Percentiles rank a stretch among this genome's conserved stretches.
Conservation (phyloP, 805 yeast species). For the Zygotorulaspora sp. region DNA sequence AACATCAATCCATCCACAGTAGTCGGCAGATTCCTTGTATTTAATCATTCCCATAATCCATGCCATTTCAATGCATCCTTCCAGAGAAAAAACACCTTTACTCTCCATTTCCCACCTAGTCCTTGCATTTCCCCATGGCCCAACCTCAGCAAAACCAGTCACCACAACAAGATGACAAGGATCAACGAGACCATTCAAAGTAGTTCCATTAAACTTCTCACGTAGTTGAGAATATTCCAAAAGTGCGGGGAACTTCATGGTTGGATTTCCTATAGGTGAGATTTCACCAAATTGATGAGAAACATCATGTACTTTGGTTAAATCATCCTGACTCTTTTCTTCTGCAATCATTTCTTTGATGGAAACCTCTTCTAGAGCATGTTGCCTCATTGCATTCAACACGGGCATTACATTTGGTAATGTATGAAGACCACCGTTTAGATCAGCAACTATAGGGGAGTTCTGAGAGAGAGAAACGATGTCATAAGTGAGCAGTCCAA, state of each 20-base stretch:
- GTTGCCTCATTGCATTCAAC: slow-evolving; percentile 71
- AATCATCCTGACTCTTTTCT: slow-evolving; percentile 3
- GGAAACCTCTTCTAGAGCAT: slow-evolving; percentile 72
- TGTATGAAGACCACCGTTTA: slow-evolving; percentile 93
- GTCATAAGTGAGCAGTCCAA: slow-evolving; percentile 81
- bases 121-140: slow-evolving; percentile 90
- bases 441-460: slow-evolving; percentile 86
- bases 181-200: slow-evolving; percentile 71
- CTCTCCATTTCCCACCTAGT: slow-evolving; percentile 96
- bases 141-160: slow-evolving; percentile 86
- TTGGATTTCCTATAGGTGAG: slow-evolving; percentile 76
- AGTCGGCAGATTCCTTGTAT: slow-evolving; percentile 62
- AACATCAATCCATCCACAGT: slow-evolving; percentile 57
- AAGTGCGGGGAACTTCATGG: slow-evolving; percentile 71
- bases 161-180: slow-evolving; percentile 75
- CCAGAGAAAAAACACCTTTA: slow-evolving; percentile 73
- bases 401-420: slow-evolving; percentile 52
- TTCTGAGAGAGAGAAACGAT: slow-evolving; percentile 76
- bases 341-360: slow-evolving; percentile 41
- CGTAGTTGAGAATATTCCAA: slow-evolving; percentile 57
- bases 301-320: background rate
- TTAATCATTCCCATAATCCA: slow-evolving; percentile 90
- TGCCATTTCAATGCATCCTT: slow-evolving; percentile 89
- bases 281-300: slow-evolving; percentile 29
- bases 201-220: slow-evolving; percentile 40